These are phyloP conservation scores for Beauveria australis DNA, from an alignment of 2,329 filamentous ascomycete species.

Conservation along the genomic window DNA sequence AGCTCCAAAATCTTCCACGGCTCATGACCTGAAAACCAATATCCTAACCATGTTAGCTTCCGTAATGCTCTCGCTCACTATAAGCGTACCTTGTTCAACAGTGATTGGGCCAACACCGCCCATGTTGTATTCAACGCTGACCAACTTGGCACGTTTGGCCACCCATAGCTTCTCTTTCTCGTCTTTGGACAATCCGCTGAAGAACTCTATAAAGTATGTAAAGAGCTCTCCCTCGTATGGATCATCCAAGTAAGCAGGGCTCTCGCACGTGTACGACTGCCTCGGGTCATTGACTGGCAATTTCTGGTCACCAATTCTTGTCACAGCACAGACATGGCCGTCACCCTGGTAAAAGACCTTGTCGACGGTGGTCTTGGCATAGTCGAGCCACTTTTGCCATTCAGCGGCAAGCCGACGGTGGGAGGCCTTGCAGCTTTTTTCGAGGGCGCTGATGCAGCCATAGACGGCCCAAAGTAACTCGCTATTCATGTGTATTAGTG, in stretches of 20 bases:
- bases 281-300: slow-evolving; percentile 20
- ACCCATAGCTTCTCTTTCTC: slow-evolving; percentile 30
- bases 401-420: slow-evolving; percentile 22
- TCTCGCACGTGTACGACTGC: slow-evolving; percentile 29
- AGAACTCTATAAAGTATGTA: slow-evolving; percentile 32
- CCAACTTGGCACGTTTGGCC: slow-evolving; percentile 28
- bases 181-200: slow-evolving; percentile 21
- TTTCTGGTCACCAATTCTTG: slow-evolving; percentile 26
- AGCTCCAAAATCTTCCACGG: slow-evolving; percentile 34
- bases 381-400: slow-evolving; percentile 34
- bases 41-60: slow-evolving; percentile 18
- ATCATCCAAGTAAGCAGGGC: slow-evolving; percentile 26
- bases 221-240: slow-evolving; percentile 36
- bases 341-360: slow-evolving; percentile 29
- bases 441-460: slow-evolving; percentile 28
- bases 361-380: slow-evolving; percentile 27
- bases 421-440: slow-evolving; percentile 18
- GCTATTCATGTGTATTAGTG: slow-evolving; percentile 14
- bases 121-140: slow-evolving; percentile 28
- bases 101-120: slow-evolving; percentile 31
- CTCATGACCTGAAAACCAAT: slow-evolving; percentile 34
- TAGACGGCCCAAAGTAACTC: slow-evolving; percentile 36
- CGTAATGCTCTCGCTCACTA: no score
- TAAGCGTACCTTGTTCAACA: slow-evolving; percentile 27
- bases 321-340: slow-evolving; percentile 33